phyloP scores from a whole-genome alignment of 768 basidiomycete genomes.

The Lentinula lateritia region DNA sequence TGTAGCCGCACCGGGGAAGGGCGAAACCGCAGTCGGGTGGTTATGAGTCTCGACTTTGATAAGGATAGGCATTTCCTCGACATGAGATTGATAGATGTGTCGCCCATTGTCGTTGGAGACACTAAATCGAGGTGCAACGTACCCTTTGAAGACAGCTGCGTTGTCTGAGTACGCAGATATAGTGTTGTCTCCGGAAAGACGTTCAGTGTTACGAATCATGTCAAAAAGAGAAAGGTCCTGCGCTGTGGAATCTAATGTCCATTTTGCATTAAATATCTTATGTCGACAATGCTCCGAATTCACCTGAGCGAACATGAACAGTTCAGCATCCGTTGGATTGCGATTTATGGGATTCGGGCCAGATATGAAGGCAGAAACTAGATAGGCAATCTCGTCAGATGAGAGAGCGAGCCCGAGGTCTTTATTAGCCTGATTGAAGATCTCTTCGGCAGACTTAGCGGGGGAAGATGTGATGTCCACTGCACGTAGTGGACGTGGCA shows the following conservation, averaged over 20 bases:
- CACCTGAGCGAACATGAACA: constrained; percentile 99
- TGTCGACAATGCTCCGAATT: constrained; percentile 99
- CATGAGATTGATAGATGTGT: constrained; percentile 60
- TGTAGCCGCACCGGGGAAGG: constrained; percentile 97
- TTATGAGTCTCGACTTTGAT: constrained; percentile 99
- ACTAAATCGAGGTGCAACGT: constrained; percentile 65
- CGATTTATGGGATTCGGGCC: constrained; percentile 62
- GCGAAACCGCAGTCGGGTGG: constrained; percentile 97
- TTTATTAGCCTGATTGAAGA: constrained; percentile 72
- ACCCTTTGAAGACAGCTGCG: constrained; percentile 86
- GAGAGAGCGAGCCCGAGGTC: constrained; percentile 88
- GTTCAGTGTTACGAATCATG: constrained; percentile 97
- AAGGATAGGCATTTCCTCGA: constrained; percentile 82
- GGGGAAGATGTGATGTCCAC: constrained; percentile 49
- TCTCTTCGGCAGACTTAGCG: constrained; percentile 42
- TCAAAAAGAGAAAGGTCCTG: constrained; percentile 79
- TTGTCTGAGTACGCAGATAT: constrained; percentile 98
- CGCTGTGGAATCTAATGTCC: constrained; percentile 75
- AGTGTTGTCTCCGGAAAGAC: constrained; percentile 56
- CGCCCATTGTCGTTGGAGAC: constrained; percentile 26
- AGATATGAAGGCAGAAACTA: constrained; percentile 83
- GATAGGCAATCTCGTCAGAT: constrained; percentile 85
- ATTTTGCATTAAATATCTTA: constrained; percentile 98
- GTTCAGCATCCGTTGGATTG: constrained; percentile 93
- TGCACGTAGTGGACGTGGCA: constrained; percentile 62